Conservation (phyloP, 495 filamentous ascomycete species). For the Barbatosphaeria neglecta region DNA sequence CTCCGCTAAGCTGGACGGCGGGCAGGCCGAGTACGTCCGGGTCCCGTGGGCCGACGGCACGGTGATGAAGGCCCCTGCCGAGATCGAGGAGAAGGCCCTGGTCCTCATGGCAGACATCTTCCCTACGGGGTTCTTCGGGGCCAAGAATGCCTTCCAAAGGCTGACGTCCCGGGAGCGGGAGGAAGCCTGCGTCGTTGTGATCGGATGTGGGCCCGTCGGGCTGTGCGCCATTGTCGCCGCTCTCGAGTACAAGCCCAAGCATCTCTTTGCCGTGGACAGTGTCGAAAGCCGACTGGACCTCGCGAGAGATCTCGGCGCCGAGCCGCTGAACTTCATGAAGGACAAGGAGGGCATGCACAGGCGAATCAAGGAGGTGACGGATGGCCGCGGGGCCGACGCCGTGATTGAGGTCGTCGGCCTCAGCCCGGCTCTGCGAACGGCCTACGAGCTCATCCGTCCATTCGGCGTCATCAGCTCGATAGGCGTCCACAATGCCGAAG, state of each 20-base stretch:
- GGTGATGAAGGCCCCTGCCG: slow-evolving; percentile 61
- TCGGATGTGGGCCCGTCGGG: slow-evolving; percentile 85
- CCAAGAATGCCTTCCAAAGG: slow-evolving; percentile 66
- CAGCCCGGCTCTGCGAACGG: slow-evolving; percentile 69
- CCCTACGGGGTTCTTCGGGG: slow-evolving; percentile 83
- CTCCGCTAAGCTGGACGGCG: slow-evolving; percentile 62
- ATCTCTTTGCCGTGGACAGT: slow-evolving; percentile 78
- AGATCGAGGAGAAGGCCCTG: slow-evolving; percentile 63
- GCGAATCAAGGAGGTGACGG: slow-evolving; percentile 65
- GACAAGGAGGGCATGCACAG: slow-evolving; percentile 56
- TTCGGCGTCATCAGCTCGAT: slow-evolving; percentile 82
- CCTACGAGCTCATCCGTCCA: slow-evolving; percentile 75
- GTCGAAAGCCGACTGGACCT: slow-evolving; percentile 66
- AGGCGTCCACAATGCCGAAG: slow-evolving; percentile 85
- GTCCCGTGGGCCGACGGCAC: slow-evolving; percentile 79
- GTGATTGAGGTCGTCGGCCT: slow-evolving; percentile 88
- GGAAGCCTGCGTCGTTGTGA: slow-evolving; percentile 64
- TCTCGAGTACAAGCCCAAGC: slow-evolving; percentile 65
- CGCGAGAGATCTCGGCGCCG: slow-evolving; percentile 68
- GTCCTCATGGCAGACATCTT: slow-evolving; percentile 88
- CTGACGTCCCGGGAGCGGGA: slow-evolving; percentile 49
- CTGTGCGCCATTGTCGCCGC: slow-evolving; percentile 81
- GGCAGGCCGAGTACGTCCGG: slow-evolving; percentile 83
- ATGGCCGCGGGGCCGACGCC: slow-evolving; percentile 78
- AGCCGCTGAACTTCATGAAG: slow-evolving; percentile 70